Conservation (phyloP, 805 yeast genomes). For the Cyberlindnera euphorbiiphila region DNA sequence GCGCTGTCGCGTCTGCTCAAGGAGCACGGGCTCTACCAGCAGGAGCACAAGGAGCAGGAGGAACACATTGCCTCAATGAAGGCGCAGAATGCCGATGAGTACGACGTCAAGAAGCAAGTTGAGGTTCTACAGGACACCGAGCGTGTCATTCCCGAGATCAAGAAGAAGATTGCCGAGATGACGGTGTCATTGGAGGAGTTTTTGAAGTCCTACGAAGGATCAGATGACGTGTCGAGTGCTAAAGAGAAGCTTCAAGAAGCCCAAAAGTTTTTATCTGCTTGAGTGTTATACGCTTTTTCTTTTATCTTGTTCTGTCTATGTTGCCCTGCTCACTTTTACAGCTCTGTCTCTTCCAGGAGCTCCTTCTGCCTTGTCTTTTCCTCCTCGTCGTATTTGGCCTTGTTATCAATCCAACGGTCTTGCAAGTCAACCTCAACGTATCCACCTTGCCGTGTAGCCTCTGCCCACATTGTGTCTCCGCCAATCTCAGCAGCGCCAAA, state of each 20-base stretch:
- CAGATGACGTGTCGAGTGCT: conserved; percentile 31
- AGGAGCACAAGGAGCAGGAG: conserved; percentile 55
- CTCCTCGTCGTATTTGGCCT: conserved; percentile 67
- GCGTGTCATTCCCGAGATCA: conserved; percentile 47
- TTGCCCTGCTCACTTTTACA: too few species aligned
- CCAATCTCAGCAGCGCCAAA: conserved; percentile 93
- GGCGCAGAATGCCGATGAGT: conserved; percentile 49
- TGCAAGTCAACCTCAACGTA: conserved; percentile 64
- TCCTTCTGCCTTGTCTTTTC: conserved; percentile 45
- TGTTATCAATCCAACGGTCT: conserved; percentile 92
- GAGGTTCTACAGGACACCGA: conserved; percentile 54
- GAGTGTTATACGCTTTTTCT: too few species aligned
- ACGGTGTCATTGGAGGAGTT: conserved; percentile 37
- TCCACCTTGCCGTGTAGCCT: conserved; percentile 81
- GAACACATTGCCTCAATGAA: conserved; percentile 44
- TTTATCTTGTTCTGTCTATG: too few species aligned
- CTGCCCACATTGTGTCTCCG: conserved; percentile 98
- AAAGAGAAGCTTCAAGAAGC: conserved; percentile 27
- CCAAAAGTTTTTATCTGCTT: conserved; percentile 20
- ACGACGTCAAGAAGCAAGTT: conserved; percentile 55
- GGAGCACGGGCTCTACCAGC: conserved; percentile 58
- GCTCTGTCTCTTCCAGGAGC: conserved; percentile 39
- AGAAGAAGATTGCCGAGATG: conserved; percentile 39
- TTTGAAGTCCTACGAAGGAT: conserved; percentile 34
- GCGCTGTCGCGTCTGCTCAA: conserved; percentile 67